Percentiles rank a stretch among this genome's conserved stretches.
phyloP scores from a whole-genome alignment of 345 rosid species.

The Conringia planisiliqua region DNA sequence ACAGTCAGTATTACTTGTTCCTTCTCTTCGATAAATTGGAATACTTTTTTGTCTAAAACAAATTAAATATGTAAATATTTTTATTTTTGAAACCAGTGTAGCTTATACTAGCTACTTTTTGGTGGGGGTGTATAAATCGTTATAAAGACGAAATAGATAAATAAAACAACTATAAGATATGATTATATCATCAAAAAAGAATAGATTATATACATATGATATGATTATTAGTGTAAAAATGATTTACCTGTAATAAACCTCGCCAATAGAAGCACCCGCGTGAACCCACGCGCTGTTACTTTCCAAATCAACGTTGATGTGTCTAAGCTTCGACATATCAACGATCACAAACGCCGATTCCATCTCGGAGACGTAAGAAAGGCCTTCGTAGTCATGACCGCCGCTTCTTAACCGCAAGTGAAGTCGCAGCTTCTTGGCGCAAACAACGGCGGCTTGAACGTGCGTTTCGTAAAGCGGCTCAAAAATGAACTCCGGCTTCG shows the following conservation, averaged over 20 bases:
- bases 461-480: slow-evolving; percentile 53
- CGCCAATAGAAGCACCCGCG: slow-evolving; percentile 72
- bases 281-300: slow-evolving; percentile 65
- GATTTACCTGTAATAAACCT: slow-evolving; percentile 39
- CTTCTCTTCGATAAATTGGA: neutral
- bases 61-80: neutral
- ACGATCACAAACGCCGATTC: slow-evolving; percentile 54
- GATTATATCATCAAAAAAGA: neutral
- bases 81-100: neutral
- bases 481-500: slow-evolving; percentile 65
- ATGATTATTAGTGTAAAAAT: neutral
- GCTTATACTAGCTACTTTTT: neutral
- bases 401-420: slow-evolving; percentile 64
- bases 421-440: slow-evolving; percentile 46
- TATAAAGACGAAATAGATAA: neutral
- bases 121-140: neutral
- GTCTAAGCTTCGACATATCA: slow-evolving; percentile 57
- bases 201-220: neutral
- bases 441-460: slow-evolving; percentile 63
- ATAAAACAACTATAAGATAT: neutral
- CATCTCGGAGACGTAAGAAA: slow-evolving; percentile 54
- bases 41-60: neutral
- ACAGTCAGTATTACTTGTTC: neutral
- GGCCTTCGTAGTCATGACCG: slow-evolving; percentile 75
- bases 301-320: slow-evolving; percentile 43